phyloP scores from a whole-genome alignment of 106 monocot species.

The Vanilla planifolia region DNA sequence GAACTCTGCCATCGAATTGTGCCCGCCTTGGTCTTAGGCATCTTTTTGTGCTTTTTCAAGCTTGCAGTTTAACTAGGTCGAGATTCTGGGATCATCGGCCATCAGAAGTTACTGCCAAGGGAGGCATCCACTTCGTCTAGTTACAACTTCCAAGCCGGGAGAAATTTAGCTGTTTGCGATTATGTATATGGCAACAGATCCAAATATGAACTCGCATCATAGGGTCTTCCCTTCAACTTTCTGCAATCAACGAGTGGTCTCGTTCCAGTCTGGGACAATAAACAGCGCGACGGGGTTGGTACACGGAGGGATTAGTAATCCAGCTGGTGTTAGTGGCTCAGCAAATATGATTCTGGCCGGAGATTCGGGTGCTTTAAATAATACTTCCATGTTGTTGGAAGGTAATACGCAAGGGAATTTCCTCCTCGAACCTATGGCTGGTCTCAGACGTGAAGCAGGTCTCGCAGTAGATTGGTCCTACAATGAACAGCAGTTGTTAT shows the following conservation, averaged over 20 bases:
- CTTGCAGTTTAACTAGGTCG: background rate
- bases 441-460: slow-evolving; percentile 52
- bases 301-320: slow-evolving; percentile 18
- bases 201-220: slow-evolving; percentile 55
- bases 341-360: slow-evolving; percentile 22
- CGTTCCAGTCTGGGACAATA: slow-evolving; percentile 51
- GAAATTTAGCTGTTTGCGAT: background rate
- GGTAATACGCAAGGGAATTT: slow-evolving; percentile 1
- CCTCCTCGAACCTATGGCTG: slow-evolving; percentile 28
- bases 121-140: background rate
- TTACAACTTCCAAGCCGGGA: background rate
- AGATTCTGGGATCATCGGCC: background rate
- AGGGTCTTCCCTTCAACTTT: slow-evolving; percentile 35
- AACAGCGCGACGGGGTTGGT: slow-evolving; percentile 27
- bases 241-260: slow-evolving; percentile 48
- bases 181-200: slow-evolving; percentile 54
- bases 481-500: slow-evolving; percentile 39
- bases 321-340: slow-evolving; percentile 21
- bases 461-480: slow-evolving; percentile 45
- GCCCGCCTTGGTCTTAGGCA: background rate
- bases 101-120: background rate
- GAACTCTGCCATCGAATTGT: background rate
- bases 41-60: background rate
- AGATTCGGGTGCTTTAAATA: slow-evolving; percentile 19
- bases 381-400: slow-evolving; percentile 17